Evolutionary conservation across 2,329 filamentous ascomycete species (phyloP).

Genomic region (Cytospora leucostoma): DNA sequence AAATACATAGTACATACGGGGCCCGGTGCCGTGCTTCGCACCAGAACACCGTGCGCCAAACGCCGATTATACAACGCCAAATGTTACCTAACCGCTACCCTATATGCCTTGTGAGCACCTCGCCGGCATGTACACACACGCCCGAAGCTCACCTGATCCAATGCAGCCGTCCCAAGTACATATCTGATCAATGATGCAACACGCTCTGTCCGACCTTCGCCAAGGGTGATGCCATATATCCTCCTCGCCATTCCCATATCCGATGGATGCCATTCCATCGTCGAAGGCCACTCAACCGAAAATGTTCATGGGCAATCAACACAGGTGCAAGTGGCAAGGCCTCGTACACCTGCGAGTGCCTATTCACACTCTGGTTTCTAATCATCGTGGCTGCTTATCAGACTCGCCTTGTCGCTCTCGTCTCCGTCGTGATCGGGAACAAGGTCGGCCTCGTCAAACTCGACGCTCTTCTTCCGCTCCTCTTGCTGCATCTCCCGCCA

Average conservation of each 20-base stretch:
- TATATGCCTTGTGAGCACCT: not conserved
- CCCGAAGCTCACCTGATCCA: not conserved
- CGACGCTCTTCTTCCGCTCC: slow-evolving; percentile 58
- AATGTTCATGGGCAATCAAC: not conserved
- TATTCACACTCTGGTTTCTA: not conserved
- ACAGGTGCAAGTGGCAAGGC: not conserved
- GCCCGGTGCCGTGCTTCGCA: not conserved
- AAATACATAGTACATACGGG: not conserved
- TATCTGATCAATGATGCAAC: not conserved
- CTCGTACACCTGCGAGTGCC: no score
- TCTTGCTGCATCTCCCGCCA: slow-evolving; percentile 93
- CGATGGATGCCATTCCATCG: no score
- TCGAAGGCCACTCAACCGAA: not conserved
- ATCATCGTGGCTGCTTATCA: slow-evolving; percentile 19
- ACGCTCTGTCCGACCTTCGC: not conserved
- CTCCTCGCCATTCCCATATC: no score
- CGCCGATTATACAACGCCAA: not conserved
- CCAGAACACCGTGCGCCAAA: not conserved
- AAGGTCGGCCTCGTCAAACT: slow-evolving; percentile 51
- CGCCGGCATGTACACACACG: not conserved
- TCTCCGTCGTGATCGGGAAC: slow-evolving; percentile 40
- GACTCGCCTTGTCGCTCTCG: slow-evolving; percentile 28
- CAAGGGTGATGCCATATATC: not conserved
- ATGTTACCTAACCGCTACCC: not conserved
- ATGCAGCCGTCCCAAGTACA: not conserved